Evolutionary conservation across 495 filamentous ascomycete genomes (phyloP), one percentile per base, ranked within the genome.

Genomic region (Bacidia rubella): DNA sequence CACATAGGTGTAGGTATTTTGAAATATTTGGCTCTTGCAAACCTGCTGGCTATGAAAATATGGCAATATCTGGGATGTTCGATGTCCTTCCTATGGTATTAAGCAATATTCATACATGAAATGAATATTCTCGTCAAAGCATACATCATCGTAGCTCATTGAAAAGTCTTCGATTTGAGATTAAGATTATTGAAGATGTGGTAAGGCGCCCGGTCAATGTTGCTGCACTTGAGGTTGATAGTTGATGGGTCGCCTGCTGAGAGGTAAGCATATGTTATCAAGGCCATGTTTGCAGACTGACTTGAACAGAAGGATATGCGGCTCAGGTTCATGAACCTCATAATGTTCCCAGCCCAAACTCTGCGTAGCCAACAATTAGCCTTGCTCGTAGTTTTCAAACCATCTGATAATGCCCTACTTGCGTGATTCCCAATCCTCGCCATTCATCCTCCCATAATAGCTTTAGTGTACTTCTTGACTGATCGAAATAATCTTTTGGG

Each of bases 291-390:
- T n/a, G n/a, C 15, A n/a, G 48, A 53, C 85, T 68, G 68, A 97
- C 92, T 98, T 98, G 77, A 98, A 98, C 12, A 98, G 77, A 26
- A 98, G 78, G 55, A 98, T 97, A 60, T 98, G 92, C 47, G 92
- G 92, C 71, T 98, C 92, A 32, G 92, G 92, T 67, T 95, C 93
- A 64, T 98, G 92, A 50, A 97, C 92, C 68, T 98, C 92, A 59
- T 98, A 98, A 68, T 98, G 92, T 63, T 96, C 90, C 92, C 92
- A 98, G 23, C 92, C 92, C 57, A 97, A 71, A 66, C 93, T 97
- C 88, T 97, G 55, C 21, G 23, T 44, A 50, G 25, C 48, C 42
- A 22, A 49, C 11, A 32, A 50, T 68, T 54, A 71, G 66, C 39
- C 15, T 23, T 27, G 19, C 11, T 17, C 44, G 11, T 17, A 15